These are phyloP conservation scores for Amesomyces nigricolor DNA, from an alignment of 2,329 filamentous ascomycete genomes.

Conservation along the genomic window DNA sequence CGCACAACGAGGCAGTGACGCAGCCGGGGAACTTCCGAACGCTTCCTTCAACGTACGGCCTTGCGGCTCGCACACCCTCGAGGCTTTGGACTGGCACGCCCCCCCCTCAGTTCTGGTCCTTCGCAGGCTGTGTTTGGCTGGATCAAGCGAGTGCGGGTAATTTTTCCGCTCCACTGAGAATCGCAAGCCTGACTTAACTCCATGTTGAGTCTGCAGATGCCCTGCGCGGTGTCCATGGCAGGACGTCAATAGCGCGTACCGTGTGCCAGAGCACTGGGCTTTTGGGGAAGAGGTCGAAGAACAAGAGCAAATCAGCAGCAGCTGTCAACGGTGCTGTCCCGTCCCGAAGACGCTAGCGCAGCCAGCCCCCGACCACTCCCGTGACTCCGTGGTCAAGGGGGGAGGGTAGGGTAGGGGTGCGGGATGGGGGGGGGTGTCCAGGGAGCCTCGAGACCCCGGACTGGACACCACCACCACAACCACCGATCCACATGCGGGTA, in stretches of 20 bases:
- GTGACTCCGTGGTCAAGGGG: constrained; percentile 3
- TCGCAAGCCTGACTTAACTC: neutral
- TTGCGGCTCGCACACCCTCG: constrained; percentile 9
- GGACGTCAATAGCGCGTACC: neutral
- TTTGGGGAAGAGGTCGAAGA: neutral
- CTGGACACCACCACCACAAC: neutral
- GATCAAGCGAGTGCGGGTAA: constrained; percentile 14
- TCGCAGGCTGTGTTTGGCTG: constrained; percentile 7
- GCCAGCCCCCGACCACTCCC: constrained; percentile 12
- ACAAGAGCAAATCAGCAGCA: constrained; percentile 2
- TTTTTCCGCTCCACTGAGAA: constrained; percentile 14
- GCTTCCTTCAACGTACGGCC: neutral
- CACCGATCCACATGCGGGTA: constrained; percentile 1
- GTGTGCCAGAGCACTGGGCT: neutral
- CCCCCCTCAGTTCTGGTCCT: constrained; percentile 5
- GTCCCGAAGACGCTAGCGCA: constrained; percentile 5
- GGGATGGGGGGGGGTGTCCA: too few relatives aligned
- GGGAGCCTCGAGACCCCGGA: constrained; percentile 13
- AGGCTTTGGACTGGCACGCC: constrained; percentile 5
- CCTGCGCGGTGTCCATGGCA: neutral
- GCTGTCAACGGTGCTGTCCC: constrained; percentile 1
- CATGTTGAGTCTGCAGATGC: neutral
- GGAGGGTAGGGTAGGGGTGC: too few relatives aligned
- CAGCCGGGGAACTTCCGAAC: constrained; percentile 12
- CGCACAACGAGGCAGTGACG: constrained; percentile 7